These are phyloP conservation scores for Microthyrium microscopicum DNA, from an alignment of 2,329 filamentous ascomycete genomes.

Conservation along the genomic window DNA sequence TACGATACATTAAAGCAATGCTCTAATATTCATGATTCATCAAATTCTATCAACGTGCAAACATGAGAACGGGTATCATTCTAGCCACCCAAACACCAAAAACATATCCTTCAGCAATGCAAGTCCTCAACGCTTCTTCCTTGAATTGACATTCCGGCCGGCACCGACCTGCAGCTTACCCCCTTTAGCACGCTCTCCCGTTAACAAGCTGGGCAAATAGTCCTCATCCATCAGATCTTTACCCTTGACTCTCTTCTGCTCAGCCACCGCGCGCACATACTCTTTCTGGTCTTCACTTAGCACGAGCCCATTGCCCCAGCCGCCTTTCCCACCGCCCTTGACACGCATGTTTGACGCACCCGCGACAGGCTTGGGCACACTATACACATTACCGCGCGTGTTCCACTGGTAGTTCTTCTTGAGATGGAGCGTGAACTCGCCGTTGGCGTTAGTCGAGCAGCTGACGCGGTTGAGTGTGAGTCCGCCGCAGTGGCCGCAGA, in stretches of 20 bases:
- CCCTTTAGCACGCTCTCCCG: constrained; percentile 43
- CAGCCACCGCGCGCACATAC: constrained; percentile 47
- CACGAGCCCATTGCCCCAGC: constrained; percentile 74
- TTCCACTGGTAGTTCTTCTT: constrained; percentile 97
- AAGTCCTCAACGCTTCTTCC: constrained; percentile 38
- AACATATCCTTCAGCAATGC: no score
- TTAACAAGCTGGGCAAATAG: constrained; percentile 71
- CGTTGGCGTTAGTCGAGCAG: constrained; percentile 62
- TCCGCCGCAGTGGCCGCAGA: constrained; percentile 83
- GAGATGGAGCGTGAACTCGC: constrained; percentile 70
- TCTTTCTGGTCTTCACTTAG: constrained; percentile 95
- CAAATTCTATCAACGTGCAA: no score
- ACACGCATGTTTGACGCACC: constrained; percentile 66
- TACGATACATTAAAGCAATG: no score
- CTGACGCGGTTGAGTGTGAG: constrained; percentile 69
- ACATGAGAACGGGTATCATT: no score
- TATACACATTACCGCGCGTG: constrained; percentile 79
- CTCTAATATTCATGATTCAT: no score
- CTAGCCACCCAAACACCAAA: no score
- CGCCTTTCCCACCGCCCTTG: constrained; percentile 59
- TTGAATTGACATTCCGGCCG: constrained; percentile 72
- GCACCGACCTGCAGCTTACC: constrained; percentile 68
- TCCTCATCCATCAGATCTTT: constrained; percentile 91
- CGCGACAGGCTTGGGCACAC: constrained; percentile 75
- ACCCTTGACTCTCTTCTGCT: constrained; percentile 50